These are phyloP conservation scores for Yamadazyma spencermartinsiae DNA, from an alignment of 1,139 yeast species.

Conservation along the genomic window DNA sequence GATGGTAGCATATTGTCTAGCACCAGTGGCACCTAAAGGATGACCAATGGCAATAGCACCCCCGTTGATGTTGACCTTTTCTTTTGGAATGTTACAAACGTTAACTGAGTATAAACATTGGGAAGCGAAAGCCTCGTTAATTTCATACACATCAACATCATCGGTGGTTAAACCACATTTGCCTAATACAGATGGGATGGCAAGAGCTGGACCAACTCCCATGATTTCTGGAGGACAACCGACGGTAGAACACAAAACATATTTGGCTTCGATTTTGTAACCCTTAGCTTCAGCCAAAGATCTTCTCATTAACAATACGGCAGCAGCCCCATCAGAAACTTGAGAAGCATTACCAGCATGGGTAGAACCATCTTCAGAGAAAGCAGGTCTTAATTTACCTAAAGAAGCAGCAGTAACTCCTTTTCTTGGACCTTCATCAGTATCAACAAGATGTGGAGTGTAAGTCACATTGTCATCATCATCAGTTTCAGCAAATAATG, in stretches of 20 bases:
- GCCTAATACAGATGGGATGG: slow-evolving; percentile 79
- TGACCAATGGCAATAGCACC: slow-evolving; percentile 97
- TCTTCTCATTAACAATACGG: slow-evolving; percentile 81
- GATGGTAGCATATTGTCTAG: slow-evolving; percentile 89
- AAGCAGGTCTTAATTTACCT: slow-evolving; percentile 82
- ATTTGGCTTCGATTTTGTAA: slow-evolving; percentile 69
- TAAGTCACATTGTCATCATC: slow-evolving; percentile 47
- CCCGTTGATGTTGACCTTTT: slow-evolving; percentile 85
- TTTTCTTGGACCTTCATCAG: slow-evolving; percentile 90
- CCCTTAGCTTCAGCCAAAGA: slow-evolving; percentile 79
- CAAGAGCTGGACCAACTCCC: slow-evolving; percentile 97
- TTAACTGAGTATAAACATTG: slow-evolving; percentile 81
- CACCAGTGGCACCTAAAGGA: slow-evolving; percentile 95
- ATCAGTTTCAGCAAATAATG: slow-evolving; percentile 50
- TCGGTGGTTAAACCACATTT: slow-evolving; percentile 60
- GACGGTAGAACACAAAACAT: slow-evolving; percentile 69
- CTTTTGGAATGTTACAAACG: slow-evolving; percentile 62
- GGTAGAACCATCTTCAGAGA: slow-evolving; percentile 76
- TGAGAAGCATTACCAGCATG: slow-evolving; percentile 98
- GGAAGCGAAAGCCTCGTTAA: slow-evolving; percentile 96
- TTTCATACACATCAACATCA: slow-evolving; percentile 77
- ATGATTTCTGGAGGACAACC: slow-evolving; percentile 97
- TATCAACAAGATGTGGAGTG: slow-evolving; percentile 52
- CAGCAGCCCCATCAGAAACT: slow-evolving; percentile 94
- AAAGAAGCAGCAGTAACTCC: slow-evolving; percentile 81